phyloP scores from a whole-genome alignment of 2,329 filamentous ascomycete species.

The Epichloe sylvatica region DNA sequence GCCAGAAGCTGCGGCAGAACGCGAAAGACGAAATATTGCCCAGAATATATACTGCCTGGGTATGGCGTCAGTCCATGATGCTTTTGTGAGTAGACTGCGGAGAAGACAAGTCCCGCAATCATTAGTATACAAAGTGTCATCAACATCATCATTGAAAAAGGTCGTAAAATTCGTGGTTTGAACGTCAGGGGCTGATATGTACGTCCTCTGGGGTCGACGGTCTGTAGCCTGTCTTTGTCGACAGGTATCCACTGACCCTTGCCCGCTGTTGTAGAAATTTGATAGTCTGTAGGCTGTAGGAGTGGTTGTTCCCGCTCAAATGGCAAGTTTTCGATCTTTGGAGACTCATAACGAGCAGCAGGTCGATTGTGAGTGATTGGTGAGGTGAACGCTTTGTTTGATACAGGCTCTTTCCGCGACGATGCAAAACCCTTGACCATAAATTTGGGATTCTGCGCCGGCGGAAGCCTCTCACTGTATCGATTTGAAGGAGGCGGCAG shows the following conservation, averaged over 20 bases:
- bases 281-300: conserved; percentile 1
- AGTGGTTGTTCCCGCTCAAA: not conserved
- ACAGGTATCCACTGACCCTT: conserved; percentile 19
- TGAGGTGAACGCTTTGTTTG: not conserved
- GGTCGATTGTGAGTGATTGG: not conserved
- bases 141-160: conserved; percentile 46
- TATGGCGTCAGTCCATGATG: conserved; percentile 57
- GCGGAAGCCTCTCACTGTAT: conserved; percentile 18
- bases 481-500: conserved; percentile 25
- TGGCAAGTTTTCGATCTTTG: not conserved
- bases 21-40: conserved; percentile 72
- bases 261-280: conserved; percentile 4
- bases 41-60: conserved; percentile 49
- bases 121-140: conserved; percentile 53
- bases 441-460: not conserved
- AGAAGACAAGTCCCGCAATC: conserved; percentile 57
- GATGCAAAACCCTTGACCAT: conserved; percentile 1
- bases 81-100: conserved; percentile 51
- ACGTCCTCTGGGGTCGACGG: conserved; percentile 24
- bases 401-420: not conserved
- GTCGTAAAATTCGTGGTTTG: conserved; percentile 57
- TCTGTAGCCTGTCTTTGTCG: conserved; percentile 19
- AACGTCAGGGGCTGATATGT: conserved; percentile 46
- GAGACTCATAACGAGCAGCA: not conserved
- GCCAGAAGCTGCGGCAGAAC: conserved; percentile 71